Evolutionary conservation across 2,329 filamentous ascomycete species (phyloP).

Genomic region (Teratosphaeria gauchensis): DNA sequence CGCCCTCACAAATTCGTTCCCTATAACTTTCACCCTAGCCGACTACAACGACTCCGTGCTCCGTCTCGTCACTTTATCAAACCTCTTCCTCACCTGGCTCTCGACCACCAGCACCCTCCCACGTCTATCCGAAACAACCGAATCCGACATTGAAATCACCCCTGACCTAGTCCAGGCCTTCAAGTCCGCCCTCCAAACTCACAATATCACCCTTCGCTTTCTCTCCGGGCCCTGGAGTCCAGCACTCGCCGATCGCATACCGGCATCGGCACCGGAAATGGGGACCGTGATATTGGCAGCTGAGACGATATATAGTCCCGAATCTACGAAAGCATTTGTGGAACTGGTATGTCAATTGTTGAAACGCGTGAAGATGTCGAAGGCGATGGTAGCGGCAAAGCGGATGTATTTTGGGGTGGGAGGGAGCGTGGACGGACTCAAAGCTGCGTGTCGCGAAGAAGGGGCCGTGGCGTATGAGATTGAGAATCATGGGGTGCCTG

Average conservation of each 20-base stretch:
- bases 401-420: conserved; percentile 77
- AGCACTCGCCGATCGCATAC: conserved; percentile 50
- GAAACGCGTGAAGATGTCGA: conserved; percentile 41
- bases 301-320: conserved; percentile 76
- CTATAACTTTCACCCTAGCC: conserved; percentile 55
- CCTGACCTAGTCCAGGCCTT: conserved; percentile 45
- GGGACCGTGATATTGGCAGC: conserved; percentile 56
- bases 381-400: conserved; percentile 65
- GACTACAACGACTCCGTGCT: conserved; percentile 76
- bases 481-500: conserved; percentile 36
- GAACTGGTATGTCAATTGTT: conserved; percentile 55
- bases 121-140: conserved; percentile 9
- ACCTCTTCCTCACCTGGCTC: conserved; percentile 61
- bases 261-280: conserved; percentile 25
- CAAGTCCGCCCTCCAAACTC: conserved; percentile 39
- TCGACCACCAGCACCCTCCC: conserved; percentile 9
- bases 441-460: conserved; percentile 31
- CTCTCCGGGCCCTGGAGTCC: conserved; percentile 67
- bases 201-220: conserved; percentile 51
- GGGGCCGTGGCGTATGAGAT: conserved; percentile 40
- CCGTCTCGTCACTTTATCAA: conserved; percentile 68
- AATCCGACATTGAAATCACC: conserved; percentile 56
- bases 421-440: conserved; percentile 68
- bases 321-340: conserved; percentile 58
- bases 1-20: conserved; percentile 37